Base-by-base conservation (phyloP, 2,329 filamentous ascomycete species). In the Epichloe uncinata region DNA sequence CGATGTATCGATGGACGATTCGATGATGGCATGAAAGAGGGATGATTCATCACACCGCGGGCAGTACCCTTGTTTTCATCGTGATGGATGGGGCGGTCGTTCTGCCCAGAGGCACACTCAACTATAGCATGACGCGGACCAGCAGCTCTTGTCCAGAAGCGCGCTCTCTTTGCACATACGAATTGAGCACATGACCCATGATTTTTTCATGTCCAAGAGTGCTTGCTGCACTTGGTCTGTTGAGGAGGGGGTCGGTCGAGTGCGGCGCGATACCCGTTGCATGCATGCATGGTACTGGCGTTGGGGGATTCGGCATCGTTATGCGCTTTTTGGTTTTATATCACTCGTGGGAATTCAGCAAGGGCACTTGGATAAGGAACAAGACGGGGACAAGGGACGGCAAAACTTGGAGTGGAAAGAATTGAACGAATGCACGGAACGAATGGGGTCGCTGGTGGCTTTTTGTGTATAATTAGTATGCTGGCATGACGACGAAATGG, bases 1-100 rank as follows among this genome's bases (percentile, higher is more conserved):
- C 50, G 84, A 87, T 53, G 81, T 86, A 51, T 78, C 82, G 50
- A 81, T 86, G 66, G 77, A 82, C 54, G 78, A 82, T 63, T 80
- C 77, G 53, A 79, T 81, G 73, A 78, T 79, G 67, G 69, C 69
- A 68, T 78, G 67, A 48, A 20, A 33, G 36, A n/a, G 26, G 13
- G 22, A 26, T 4, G 4, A 30, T 13, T 35, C 18, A 36, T 30
- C 26, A 30, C 26, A 30, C 26, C 26, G 26, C 26, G 26, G 26
- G 26, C 26, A 9, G 26, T 30, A 30, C 26, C 26, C 26, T 30
- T 0, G 4, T 30, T 8, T 30, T 30, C 26, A 30, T 30, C 26
- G 8, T 30, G 48, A 22, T 30, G 7, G 26, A 15, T 20, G 30
- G 40, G 11, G 15, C 35, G 18, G 38, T 5, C 26, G 38, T 41